Conservation (phyloP, 495 filamentous ascomycete species). For the Neurospora africana region DNA sequence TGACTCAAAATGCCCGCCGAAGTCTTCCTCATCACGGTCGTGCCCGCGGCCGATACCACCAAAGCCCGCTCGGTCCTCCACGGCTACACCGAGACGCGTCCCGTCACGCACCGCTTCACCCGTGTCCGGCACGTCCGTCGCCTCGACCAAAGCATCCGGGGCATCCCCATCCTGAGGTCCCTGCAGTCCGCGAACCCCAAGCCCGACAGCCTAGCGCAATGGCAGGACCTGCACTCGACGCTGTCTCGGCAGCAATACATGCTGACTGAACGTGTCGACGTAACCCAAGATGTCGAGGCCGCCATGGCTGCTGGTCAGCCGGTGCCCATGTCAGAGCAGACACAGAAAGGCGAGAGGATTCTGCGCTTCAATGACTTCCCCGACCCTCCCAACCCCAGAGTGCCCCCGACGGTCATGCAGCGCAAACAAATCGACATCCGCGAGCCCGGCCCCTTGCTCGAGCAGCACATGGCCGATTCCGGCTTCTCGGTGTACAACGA, state of each 20-base stretch:
- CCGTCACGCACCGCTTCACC: conserved; percentile 21
- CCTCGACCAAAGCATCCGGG: conserved; percentile 10
- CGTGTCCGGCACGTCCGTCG: conserved; percentile 26
- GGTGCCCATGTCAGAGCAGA: background rate
- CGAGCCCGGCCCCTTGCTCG: conserved; percentile 6
- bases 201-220: conserved; percentile 8
- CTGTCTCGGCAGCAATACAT: conserved; percentile 29
- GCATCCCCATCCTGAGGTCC: conserved; percentile 18
- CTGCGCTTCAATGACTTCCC: conserved; percentile 35
- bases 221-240: conserved; percentile 32
- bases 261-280: conserved; percentile 28
- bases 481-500: conserved; percentile 16
- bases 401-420: conserved; percentile 21
- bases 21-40: conserved; percentile 30
- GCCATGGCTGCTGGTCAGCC: background rate
- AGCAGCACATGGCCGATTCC: conserved; percentile 18
- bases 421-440: conserved; percentile 26
- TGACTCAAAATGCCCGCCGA: conserved; percentile 26
- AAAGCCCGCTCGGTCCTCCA: conserved; percentile 29
- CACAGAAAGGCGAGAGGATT: conserved; percentile 10
- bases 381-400: conserved; percentile 24
- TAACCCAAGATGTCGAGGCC: conserved; percentile 25
- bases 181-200: conserved; percentile 20
- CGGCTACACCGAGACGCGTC: conserved; percentile 30
- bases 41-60: conserved; percentile 20